Evolutionary conservation across 768 basidiomycete species (phyloP), one percentile per base, ranked within the genome.

Genomic region (Pleurotus platypus): DNA sequence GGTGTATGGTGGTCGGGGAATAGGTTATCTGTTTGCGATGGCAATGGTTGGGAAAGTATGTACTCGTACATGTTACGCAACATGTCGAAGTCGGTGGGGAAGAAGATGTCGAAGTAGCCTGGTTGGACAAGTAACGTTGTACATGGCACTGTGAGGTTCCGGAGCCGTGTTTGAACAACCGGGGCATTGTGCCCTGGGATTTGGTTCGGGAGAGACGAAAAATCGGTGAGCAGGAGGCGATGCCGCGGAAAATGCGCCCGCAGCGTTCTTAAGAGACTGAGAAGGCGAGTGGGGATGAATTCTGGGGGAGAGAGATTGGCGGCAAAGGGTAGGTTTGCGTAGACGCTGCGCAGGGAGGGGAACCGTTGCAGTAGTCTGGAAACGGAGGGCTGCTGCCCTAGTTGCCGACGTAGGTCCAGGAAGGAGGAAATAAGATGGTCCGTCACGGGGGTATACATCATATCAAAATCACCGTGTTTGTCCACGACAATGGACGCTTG

Each of bases 51-150:
- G 38, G 86, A 81, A 58, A 98, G 83, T 56, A 88, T 80, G 62
- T 85, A 78, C 66, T 94, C 90, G 71, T 98, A 98, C 84, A 95
- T 91, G 67, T 96, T 92, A 47, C 90, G 78, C 55, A 98, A 78
- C 18, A 79, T 80, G 53, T 82, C 83, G 61, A 98, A 98, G 67
- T 92, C 77, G 11, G 96, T 98, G 8, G 97, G 97, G 75, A 99
- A 99, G 76, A 99, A 92, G 59, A 98, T 98, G 70, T 99, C 97
- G 70, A 99, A 99, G 74, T 87, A 95, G 6, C 97, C 97, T 66
- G 90, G 96, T 64, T 86, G 87, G 58, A 99, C 97, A 63, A 96
- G 84, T 57, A 97, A 80, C 12, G 92, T 98, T 60, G 86, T 79
- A 65, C 92, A 94, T 3, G 97, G 90, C 1, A 98, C 88, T 65